Base-by-base conservation (phyloP, 371 early-diverging fungal genomes). In the Mortierella sp. region DNA sequence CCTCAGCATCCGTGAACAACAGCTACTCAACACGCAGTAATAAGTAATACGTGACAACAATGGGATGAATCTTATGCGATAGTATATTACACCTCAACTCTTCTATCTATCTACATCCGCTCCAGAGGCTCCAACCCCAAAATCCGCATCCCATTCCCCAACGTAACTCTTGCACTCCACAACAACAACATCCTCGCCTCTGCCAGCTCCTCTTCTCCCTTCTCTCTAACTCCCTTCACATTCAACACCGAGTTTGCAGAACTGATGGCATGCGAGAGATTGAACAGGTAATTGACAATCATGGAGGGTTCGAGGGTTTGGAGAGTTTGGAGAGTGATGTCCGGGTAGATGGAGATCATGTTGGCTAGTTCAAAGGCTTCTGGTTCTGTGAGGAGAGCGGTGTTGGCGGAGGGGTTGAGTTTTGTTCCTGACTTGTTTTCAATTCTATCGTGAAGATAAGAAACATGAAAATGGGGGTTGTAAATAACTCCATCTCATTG, bases 271-370 rank as follows among this genome's bases (percentile, higher is more conserved):
- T 95, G 96, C n/a, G 95, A 90, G 4, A 99, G 91, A 71, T 92
- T 92, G 83, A 98, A 93, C n/a, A 97, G 88, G 89, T 98, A 99
- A 57, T 93, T 92, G 6, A 98, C 97, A 73, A 99, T 88, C n/a
- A 90, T 93, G 80, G 92, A 95, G 0, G 99, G 99, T 88, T 99
- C 99, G 34, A 96, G 89, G n/a, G 91, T 89, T 28, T 88, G 75
- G 58, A 90, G 84, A 0, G 95, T 80, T 11, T 80, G 63, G 52
- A 87, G 88, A 3, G 98, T 93, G 44, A 96, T 84, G 58, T 96
- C 96, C 11, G 99, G 99, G 83, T 95, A 99, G 79, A 92, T 93
- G 0, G 98, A 92, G 68, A 99, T 91, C 63, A 92, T 79, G 60
- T 94, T 92, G 31, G 95, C 90, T 24, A 99, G 89, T 4, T 94